Base-by-base conservation (phyloP, 164 flowering plant species). In the Stephania yunnanensis region DNA sequence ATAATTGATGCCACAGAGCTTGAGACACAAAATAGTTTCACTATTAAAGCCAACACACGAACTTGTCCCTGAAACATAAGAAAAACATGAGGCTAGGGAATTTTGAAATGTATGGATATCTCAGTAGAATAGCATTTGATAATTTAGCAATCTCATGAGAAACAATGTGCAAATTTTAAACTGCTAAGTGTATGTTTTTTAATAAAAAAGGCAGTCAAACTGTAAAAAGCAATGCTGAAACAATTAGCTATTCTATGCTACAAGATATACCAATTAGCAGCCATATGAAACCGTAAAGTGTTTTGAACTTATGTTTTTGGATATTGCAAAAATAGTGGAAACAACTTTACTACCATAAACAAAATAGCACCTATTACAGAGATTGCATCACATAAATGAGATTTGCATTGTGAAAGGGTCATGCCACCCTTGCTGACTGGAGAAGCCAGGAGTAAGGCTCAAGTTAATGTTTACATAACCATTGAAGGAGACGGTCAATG, bases 11-110 rank as follows among this genome's bases (percentile, higher is more conserved):
- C 95, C 73, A 88, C 86, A 45, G 86, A 75, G 70, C 81, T 80
- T 69, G 99, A 95, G 77, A 88, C 58, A 11, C 97, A 90, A 83
- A 93, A 93, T 52, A 95, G 88, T 81, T 91, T 92, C 82, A 90
- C 97, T 52, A 93, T 84, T 85, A 95, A 86, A 68, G 93, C 87
- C 72, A 95, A 80, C 70, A 95, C 83, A 52, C 99, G 91, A 31
- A 90, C 85, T 71, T 94, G 87, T 78, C 90, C 99, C 99, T 95
- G 90, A 69, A 70, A 80, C 15, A 77, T 42, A 61, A 42, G n/a
- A 42, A 17, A 66, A 64, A n/a, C 17, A 73, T 13, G 11, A 12
- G 15, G 9, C 7, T 19, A 61, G 29, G 20, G 66, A 20, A 61
- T 61, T 5, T 61, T 25, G 20, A 61, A 58, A 15, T 15, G 42